phyloP scores from a whole-genome alignment of 1,139 yeast genomes.

The Pneumocystis canis region DNA sequence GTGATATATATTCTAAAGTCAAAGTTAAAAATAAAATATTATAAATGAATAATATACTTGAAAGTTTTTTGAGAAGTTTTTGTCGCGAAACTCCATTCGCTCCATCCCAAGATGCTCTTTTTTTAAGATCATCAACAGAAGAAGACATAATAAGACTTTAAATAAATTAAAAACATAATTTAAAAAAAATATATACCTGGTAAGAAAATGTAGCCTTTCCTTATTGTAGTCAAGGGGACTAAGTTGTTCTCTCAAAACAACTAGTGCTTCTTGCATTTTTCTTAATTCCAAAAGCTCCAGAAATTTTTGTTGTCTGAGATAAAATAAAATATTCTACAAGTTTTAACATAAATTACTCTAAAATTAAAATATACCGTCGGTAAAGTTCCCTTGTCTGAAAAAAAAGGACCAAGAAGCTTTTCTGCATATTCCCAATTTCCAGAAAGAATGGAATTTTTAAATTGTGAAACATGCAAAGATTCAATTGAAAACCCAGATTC shows the following conservation, averaged over 20 bases:
- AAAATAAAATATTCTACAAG: constrained; percentile 18
- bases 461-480: constrained; percentile 26
- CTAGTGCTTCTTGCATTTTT: constrained; percentile 29
- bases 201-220: constrained; percentile 15
- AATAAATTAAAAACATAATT: neutral
- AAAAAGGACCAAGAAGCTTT: constrained; percentile 22
- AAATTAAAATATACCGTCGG: constrained; percentile 10
- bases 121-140: constrained; percentile 23
- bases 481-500: constrained; percentile 31
- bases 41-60: constrained; percentile 17
- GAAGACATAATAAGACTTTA: constrained; percentile 26
- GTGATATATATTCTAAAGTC: constrained; percentile 29
- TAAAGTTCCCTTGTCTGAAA: constrained; percentile 20
- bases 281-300: constrained; percentile 28
- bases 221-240: constrained; percentile 20
- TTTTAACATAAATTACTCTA: constrained; percentile 6
- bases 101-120: constrained; percentile 29
- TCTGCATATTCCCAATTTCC: constrained; percentile 35
- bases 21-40: neutral
- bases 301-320: constrained; percentile 25
- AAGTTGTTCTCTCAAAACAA: constrained; percentile 30
- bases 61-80: constrained; percentile 30
- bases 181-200: constrained; percentile 3
- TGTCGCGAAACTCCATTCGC: constrained; percentile 29
- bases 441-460: constrained; percentile 27